Percentiles rank a stretch among this genome's conserved stretches.
Conservation (phyloP, 352 stramenopile genomes). For the Globisporangium middletonii region DNA sequence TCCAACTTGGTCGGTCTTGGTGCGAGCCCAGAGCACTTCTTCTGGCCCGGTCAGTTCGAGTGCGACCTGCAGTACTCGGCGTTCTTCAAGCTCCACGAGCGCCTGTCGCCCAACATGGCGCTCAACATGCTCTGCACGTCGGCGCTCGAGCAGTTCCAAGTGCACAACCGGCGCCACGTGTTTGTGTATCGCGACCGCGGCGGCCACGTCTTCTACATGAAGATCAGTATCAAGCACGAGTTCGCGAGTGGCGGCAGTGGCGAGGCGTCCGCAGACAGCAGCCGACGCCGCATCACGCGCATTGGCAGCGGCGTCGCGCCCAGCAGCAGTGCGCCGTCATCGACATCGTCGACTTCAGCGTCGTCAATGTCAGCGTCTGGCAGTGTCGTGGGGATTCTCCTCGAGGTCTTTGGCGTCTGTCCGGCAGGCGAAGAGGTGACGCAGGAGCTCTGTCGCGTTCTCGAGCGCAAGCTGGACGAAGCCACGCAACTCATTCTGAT, state of each 20-base stretch:
- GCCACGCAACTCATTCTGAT: constrained; percentile 81
- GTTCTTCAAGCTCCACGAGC: constrained; percentile 77
- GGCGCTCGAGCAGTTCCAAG: constrained; percentile 85
- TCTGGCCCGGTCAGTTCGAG: constrained; percentile 85
- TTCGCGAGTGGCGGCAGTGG: not conserved
- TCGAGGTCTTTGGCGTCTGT: constrained; percentile 84
- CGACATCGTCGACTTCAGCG: constrained; percentile 1
- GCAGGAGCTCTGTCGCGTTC: constrained; percentile 66
- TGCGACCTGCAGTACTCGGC: constrained; percentile 75
- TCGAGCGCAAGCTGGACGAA: constrained; percentile 86
- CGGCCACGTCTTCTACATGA: constrained; percentile 88
- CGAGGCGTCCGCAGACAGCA: constrained; percentile 5
- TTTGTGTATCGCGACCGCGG: constrained; percentile 85
- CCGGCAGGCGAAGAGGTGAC: constrained; percentile 78
- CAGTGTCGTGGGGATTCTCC: constrained; percentile 40
- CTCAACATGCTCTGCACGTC: constrained; percentile 82
- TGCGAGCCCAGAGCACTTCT: constrained; percentile 39
- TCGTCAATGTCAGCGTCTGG: not conserved
- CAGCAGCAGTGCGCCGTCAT: not conserved
- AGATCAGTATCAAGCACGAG: constrained; percentile 62
- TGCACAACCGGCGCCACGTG: constrained; percentile 82
- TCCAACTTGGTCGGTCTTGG: constrained; percentile 19
- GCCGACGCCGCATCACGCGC: constrained; percentile 11
- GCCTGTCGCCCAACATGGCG: constrained; percentile 67
- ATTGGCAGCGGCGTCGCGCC: constrained; percentile 4